Evolutionary conservation across 495 filamentous ascomycete species (phyloP).

Genomic region (Achaetomiella virescens): DNA sequence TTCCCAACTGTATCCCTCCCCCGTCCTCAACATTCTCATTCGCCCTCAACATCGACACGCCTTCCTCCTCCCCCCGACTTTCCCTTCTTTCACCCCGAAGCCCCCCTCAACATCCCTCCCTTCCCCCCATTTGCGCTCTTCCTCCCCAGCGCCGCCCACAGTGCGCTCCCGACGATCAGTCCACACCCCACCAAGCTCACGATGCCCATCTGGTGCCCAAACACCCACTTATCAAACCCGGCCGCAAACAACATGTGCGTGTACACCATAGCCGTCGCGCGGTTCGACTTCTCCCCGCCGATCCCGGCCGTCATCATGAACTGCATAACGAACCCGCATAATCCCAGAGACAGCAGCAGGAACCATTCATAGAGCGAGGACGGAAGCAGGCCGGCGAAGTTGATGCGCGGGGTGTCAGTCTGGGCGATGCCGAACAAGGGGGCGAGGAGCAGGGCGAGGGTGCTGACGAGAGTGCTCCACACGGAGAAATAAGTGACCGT

Average conservation of each 20-base stretch:
- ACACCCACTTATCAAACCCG: slow-evolving; percentile 72
- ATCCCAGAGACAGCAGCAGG: slow-evolving; percentile 60
- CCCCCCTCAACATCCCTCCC: slow-evolving; percentile 9
- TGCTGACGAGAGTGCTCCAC: slow-evolving; percentile 62
- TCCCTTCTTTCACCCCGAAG: not conserved
- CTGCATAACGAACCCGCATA: slow-evolving; percentile 81
- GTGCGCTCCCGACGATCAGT: slow-evolving; percentile 72
- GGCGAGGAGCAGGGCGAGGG: slow-evolving; percentile 47
- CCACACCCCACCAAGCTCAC: slow-evolving; percentile 67
- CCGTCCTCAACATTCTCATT: slow-evolving; percentile 15
- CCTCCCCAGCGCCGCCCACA: slow-evolving; percentile 67
- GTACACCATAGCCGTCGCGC: slow-evolving; percentile 86
- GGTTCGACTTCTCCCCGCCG: slow-evolving; percentile 56
- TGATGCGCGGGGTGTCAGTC: slow-evolving; percentile 28
- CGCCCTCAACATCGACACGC: not conserved
- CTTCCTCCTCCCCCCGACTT: not conserved
- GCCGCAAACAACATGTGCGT: slow-evolving; percentile 90
- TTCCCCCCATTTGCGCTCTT: slow-evolving; percentile 12
- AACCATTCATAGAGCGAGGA: slow-evolving; percentile 58
- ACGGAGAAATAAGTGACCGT: slow-evolving; percentile 80
- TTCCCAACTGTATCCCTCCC: not conserved
- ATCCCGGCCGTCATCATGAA: slow-evolving; percentile 80
- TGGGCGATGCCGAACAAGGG: slow-evolving; percentile 41
- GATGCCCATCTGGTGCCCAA: slow-evolving; percentile 59
- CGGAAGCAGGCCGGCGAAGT: slow-evolving; percentile 53